These are phyloP conservation scores for Metschnikowia hibisci DNA, from an alignment of 805 yeast species.

Conservation along the genomic window DNA sequence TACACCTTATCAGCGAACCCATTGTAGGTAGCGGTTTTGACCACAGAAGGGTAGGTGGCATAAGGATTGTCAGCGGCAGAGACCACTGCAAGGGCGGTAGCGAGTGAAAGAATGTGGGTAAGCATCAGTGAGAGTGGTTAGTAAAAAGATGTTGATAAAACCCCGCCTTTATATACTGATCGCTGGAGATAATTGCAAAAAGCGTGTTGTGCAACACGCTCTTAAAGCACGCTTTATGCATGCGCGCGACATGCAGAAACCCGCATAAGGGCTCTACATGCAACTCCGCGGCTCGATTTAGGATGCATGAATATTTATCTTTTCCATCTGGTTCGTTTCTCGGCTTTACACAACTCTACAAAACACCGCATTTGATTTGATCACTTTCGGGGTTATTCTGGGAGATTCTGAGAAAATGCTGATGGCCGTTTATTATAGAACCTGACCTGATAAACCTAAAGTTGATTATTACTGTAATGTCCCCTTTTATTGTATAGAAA, in stretches of 20 bases:
- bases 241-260: background rate
- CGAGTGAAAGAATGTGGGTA: conserved; percentile 8
- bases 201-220: background rate
- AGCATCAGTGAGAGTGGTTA: conserved; percentile 3
- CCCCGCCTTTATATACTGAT: background rate
- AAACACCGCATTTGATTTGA: too few species aligned
- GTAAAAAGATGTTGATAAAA: background rate
- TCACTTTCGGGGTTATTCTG: too few species aligned
- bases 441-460: too few species aligned
- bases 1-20: conserved; percentile 38
- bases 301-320: background rate
- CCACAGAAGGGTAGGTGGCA: conserved; percentile 34
- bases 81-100: conserved; percentile 9
- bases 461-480: too few species aligned
- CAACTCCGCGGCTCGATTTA: background rate
- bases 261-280: background rate
- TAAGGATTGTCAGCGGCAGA: conserved; percentile 5
- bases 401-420: too few species aligned
- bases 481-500: too few species aligned
- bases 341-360: too few species aligned
- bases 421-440: too few species aligned
- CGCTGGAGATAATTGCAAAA: conserved; percentile 1
- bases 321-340: background rate
- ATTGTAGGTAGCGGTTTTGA: conserved; percentile 37
- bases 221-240: background rate